phyloP scores from a whole-genome alignment of 23 red algal genomes.

The Agarophyton chilense region DNA sequence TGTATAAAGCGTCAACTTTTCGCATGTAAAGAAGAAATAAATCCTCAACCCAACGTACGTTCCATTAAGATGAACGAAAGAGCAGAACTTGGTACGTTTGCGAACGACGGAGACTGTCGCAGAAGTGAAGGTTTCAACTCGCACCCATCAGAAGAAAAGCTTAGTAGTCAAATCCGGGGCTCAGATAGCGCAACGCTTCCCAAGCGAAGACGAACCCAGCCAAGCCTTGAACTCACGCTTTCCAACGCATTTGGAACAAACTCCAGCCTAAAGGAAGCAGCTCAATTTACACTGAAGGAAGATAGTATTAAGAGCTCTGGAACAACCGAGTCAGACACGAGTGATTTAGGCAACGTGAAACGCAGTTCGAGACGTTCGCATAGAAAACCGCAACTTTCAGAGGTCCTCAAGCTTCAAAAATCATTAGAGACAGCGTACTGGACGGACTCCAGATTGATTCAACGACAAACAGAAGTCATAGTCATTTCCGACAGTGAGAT shows the following conservation, averaged over 20 bases:
- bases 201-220: background rate
- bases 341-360: background rate
- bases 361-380: background rate
- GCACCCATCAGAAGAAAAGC: background rate
- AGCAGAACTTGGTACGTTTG: background rate
- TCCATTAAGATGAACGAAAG: background rate
- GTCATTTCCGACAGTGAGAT: constrained; percentile 5
- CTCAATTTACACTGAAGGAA: background rate
- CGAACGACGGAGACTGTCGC: background rate
- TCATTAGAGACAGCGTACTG: constrained; percentile 52
- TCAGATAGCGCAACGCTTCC: background rate
- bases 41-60: background rate
- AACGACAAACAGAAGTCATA: constrained; percentile 25
- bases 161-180: background rate
- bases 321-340: background rate
- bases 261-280: background rate
- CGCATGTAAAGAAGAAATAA: background rate
- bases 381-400: background rate
- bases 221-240: background rate
- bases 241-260: background rate
- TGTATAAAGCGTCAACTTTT: background rate
- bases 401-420: constrained; percentile 55
- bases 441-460: constrained; percentile 48
- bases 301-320: background rate
- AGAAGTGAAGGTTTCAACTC: background rate